Conservation (phyloP, 257 asterid species). For the Datura wrightii region DNA sequence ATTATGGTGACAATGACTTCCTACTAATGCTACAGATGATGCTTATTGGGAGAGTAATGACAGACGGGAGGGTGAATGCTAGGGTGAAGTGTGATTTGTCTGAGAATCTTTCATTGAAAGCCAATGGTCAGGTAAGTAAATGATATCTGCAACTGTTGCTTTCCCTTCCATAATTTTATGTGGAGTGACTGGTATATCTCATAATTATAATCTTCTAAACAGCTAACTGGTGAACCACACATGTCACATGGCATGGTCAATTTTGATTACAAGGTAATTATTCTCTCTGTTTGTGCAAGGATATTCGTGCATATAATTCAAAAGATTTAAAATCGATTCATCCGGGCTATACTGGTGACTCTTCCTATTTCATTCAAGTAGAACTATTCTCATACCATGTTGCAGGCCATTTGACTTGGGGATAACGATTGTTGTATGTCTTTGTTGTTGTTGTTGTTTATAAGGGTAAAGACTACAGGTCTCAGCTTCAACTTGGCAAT, state of each 20-base stretch:
- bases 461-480: slow-evolving; percentile 38
- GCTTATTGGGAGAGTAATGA: slow-evolving; percentile 89
- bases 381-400: background rate
- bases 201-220: slow-evolving; percentile 41
- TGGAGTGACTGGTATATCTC: slow-evolving; percentile 14
- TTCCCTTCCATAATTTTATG: background rate
- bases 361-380: slow-evolving; percentile 6
- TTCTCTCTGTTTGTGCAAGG: slow-evolving; percentile 17
- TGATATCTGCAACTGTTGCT: slow-evolving; percentile 5
- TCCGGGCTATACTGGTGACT: background rate
- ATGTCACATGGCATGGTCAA: slow-evolving; percentile 93
- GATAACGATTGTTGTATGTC: background rate
- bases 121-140: slow-evolving; percentile 79
- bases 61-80: slow-evolving; percentile 94
- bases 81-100: slow-evolving; percentile 90
- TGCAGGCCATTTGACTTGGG: slow-evolving; percentile 20
- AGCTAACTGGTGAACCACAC: slow-evolving; percentile 93
- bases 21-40: slow-evolving; percentile 61
- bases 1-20: slow-evolving; percentile 7
- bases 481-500: slow-evolving; percentile 39
- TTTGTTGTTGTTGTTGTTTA: slow-evolving; percentile 10
- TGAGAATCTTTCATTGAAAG: slow-evolving; percentile 87
- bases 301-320: background rate
- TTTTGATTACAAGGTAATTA: slow-evolving; percentile 91
- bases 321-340: background rate